phyloP scores from a whole-genome alignment of 73 alveolate species.

The Paramecium tetraurelia region DNA sequence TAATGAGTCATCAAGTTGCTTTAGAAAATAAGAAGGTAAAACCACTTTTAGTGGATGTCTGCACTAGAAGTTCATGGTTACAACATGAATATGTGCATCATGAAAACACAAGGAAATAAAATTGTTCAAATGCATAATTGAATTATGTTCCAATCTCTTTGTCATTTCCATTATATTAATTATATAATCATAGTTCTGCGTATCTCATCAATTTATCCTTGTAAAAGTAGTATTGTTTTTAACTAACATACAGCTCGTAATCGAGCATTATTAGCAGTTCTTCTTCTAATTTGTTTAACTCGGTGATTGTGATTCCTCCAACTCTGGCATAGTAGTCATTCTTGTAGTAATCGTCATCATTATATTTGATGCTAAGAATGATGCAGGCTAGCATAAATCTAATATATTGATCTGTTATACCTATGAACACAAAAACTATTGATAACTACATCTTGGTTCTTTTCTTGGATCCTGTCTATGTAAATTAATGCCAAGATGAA shows the following conservation, averaged over 20 bases:
- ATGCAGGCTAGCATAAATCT: slow-evolving; percentile 75
- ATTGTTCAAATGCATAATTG: slow-evolving; percentile 42
- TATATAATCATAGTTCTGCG: slow-evolving; percentile 13
- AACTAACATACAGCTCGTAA: slow-evolving; percentile 67
- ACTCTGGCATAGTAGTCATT: slow-evolving; percentile 78
- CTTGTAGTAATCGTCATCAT: slow-evolving; percentile 75
- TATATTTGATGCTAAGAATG: slow-evolving; percentile 72
- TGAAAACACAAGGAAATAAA: slow-evolving; percentile 14
- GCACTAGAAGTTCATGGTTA: background rate
- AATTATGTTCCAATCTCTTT: slow-evolving; percentile 16
- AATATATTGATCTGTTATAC: background rate
- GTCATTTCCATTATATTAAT: slow-evolving; percentile 3
- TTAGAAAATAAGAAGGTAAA: background rate
- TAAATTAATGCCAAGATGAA: slow-evolving; percentile 67
- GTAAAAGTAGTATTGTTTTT: slow-evolving; percentile 67
- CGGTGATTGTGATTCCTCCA: slow-evolving; percentile 78
- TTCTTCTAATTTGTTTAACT: slow-evolving; percentile 70
- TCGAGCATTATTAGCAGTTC: slow-evolving; percentile 74
- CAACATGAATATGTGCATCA: background rate
- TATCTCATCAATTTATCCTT: slow-evolving; percentile 44
- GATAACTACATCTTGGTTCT: slow-evolving; percentile 46
- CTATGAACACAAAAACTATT: slow-evolving; percentile 57
- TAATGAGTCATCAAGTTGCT: background rate
- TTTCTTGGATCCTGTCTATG: slow-evolving; percentile 65
- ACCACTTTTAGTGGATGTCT: background rate